Percentiles rank a stretch among this genome's conserved stretches.
Conservation (phyloP, 306 rosid species). For the Dicorynia guianensis region DNA sequence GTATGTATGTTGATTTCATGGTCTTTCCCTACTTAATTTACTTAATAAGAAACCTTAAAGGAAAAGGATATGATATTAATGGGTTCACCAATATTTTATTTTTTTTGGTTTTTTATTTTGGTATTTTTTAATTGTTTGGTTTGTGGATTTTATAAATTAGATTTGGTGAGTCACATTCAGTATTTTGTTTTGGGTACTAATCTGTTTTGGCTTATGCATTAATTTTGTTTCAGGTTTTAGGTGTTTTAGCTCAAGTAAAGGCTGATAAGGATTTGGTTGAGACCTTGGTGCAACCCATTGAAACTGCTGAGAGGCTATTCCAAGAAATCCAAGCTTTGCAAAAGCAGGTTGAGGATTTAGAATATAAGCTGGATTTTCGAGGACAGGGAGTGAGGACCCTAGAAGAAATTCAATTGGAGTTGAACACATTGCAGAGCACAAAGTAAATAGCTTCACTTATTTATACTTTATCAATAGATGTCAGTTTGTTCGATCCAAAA, state of each 20-base stretch:
- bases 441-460: slow-evolving; percentile 56
- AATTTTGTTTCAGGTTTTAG: slow-evolving; percentile 61
- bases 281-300: slow-evolving; percentile 75
- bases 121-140: neutral
- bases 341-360: slow-evolving; percentile 77
- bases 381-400: slow-evolving; percentile 73
- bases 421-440: slow-evolving; percentile 66
- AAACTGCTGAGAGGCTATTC: slow-evolving; percentile 67
- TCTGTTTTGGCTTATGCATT: slow-evolving; percentile 15
- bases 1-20: no score
- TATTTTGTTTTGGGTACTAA: neutral
- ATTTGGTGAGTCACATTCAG: slow-evolving; percentile 14
- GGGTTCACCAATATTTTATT: neutral
- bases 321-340: slow-evolving; percentile 71
- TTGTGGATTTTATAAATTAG: neutral
- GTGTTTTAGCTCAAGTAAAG: slow-evolving; percentile 85
- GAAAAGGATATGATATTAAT: no score
- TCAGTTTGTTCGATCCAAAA: no score
- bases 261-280: slow-evolving; percentile 76
- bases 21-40: no score
- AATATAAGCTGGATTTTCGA: slow-evolving; percentile 65
- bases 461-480: slow-evolving; percentile 14
- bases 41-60: neutral
- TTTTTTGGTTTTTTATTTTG: no score
- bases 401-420: slow-evolving; percentile 80